Base-by-base conservation (phyloP, 192 early-diverging fungal genomes). In the Entomortierella parvispora region DNA sequence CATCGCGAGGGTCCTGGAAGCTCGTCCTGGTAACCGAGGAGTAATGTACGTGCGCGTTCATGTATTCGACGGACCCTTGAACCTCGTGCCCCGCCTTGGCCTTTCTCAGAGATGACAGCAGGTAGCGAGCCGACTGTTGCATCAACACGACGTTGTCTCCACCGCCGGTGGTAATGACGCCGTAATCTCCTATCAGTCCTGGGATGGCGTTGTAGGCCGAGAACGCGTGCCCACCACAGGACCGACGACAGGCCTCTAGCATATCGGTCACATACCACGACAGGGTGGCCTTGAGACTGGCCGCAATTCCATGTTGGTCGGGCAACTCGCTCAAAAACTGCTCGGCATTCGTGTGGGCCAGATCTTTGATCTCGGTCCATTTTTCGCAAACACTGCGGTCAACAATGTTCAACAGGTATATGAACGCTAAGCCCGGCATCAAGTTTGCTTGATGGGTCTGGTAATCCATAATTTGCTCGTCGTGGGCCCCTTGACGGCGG, bases 381-480 rank as follows among this genome's bases (percentile, higher is more conserved):
- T 66, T 68, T 2, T 58, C 61, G 33, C 58, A 69, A 23, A 58
- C 20, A 51, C 71, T 79, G 55, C 76, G 56, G 45, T 81, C 68
- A 32, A 80, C 66, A 45, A 81, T 57, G 43, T 72, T 67, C n/a
- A 82, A 37, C 62, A 87, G 72, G 51, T 87, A 87, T 54, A 83
- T 77, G 46, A 82, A 68, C 14, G 86, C 71, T 58, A 89, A 76
- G 23, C 80, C 70, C 4, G 89, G 89, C 58, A 91, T 76, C 58
- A 90, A 58, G 12, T 77, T 84, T 15, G 85, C 83, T 59, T 87
- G 84, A 44, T 89, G 84, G 18, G 83, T 83, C 58, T 87, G 88
- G 63, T 89, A 91, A 53, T 91, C 88, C 67, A 91, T 81, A 59
- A 91, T 90, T 52, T 90, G 87, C 53, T 85, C 84, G 33, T 91